A percentile compares a stretch with the other conserved stretches of the same genome.
phyloP scores from a whole-genome alignment of 306 rosid genomes.

The Begonia fuchsioides region DNA sequence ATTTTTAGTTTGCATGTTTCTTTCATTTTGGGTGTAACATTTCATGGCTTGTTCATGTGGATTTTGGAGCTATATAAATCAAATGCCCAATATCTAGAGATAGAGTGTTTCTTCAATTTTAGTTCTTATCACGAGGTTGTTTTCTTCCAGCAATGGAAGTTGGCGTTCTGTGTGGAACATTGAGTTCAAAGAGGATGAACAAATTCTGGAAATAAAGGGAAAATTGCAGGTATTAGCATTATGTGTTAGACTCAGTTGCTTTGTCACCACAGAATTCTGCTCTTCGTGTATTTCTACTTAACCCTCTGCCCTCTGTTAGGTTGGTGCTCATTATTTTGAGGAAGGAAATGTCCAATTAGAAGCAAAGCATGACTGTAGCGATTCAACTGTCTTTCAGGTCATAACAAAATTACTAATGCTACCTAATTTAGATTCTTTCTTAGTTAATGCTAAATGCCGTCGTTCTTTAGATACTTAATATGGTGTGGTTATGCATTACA shows the following conservation, averaged over 20 bases:
- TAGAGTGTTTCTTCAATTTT: too few relatives aligned
- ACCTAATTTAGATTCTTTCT: too few relatives aligned
- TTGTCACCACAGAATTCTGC: too few relatives aligned
- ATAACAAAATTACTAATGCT: conserved; percentile 6
- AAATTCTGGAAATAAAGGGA: conserved; percentile 59
- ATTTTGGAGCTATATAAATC: too few relatives aligned
- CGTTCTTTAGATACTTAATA: background rate
- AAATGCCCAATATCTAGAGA: too few relatives aligned
- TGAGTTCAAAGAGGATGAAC: conserved; percentile 63
- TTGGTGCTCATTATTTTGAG: conserved; percentile 94
- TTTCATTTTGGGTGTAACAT: conserved; percentile 5
- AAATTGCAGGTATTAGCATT: conserved; percentile 57
- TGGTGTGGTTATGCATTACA: too few relatives aligned
- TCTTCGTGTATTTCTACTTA: background rate
- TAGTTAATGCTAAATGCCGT: background rate
- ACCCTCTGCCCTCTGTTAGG: conserved; percentile 43
- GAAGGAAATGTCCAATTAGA: conserved; percentile 99
- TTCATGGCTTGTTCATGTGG: conserved; percentile 1
- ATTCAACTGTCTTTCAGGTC: conserved; percentile 81
- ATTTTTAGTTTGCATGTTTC: conserved; percentile 5
- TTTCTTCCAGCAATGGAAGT: conserved; percentile 70
- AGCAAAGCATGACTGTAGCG: conserved; percentile 85
- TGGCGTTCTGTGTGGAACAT: conserved; percentile 90
- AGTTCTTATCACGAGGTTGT: background rate
- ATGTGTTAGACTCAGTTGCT: background rate